Conservation (phyloP, 164 flowering plant species). For the Berberis vulgaris region DNA sequence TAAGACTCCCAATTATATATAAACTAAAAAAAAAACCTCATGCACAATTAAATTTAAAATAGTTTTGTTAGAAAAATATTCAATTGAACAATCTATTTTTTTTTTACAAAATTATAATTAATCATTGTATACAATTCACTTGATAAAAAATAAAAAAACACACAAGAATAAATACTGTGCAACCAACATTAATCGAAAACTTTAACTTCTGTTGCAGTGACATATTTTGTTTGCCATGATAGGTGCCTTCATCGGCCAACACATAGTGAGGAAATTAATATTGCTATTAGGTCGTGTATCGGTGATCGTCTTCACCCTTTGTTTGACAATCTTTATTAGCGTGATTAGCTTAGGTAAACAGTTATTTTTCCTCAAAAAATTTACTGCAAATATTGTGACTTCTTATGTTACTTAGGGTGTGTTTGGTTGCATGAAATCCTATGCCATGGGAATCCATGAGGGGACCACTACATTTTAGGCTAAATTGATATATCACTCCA, state of each 20-base stretch:
- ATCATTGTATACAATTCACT: too few species aligned
- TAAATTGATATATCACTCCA: too few species aligned
- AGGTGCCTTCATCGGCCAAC: constrained; percentile 61
- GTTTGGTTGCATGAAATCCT: too few species aligned
- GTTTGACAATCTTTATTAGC: constrained; percentile 54
- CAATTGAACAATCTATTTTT: too few species aligned
- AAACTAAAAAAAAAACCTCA: too few species aligned
- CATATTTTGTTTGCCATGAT: constrained; percentile 49
- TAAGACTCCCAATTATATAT: too few species aligned
- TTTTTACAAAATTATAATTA: too few species aligned
- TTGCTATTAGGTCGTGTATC: constrained; percentile 55
- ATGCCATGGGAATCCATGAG: too few species aligned
- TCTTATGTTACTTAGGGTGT: not conserved
- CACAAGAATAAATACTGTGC: not conserved
- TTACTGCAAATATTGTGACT: not conserved
- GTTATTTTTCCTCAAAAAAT: too few species aligned
- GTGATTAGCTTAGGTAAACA: constrained; percentile 50
- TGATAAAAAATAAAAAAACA: not conserved
- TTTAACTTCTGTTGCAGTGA: constrained; percentile 32
- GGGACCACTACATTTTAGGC: too few species aligned
- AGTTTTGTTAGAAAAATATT: too few species aligned
- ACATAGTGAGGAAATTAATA: constrained; percentile 48
- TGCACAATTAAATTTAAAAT: too few species aligned
- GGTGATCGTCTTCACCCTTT: constrained; percentile 56
- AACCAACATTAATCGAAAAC: not conserved